Base-by-base conservation (phyloP, 2,329 filamentous ascomycete species). In the Aspergillus phoenicis region DNA sequence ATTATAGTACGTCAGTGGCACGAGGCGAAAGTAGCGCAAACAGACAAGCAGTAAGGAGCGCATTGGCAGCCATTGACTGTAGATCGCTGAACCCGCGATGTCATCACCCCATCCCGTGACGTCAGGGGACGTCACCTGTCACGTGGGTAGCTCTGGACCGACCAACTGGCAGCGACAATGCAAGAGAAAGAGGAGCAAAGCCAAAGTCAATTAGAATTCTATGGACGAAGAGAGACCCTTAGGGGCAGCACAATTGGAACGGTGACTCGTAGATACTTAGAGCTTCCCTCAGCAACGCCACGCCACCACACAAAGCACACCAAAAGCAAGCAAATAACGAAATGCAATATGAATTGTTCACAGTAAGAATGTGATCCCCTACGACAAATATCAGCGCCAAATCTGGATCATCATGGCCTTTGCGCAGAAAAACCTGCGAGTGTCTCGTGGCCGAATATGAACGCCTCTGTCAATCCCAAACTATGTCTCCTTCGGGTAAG, bases 31-130 rank as follows among this genome's bases (percentile, higher is more conserved):
- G 45, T 13, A 48, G 43, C 8, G 26, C 47, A 30, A 6, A 10
- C 8, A 10, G 47, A 10, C 28, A 24, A 36, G 26, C 36, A n/a
- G 11, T 4, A 11, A 13, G 13, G 52, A 11, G 11, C 4, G 3
- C 11, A 20, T n/a, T 5, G 38, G 52, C 43, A 22, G 51, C 51
- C 51, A 53, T 38, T 5, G 20, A 39, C 11, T 13, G 52, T 22
- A 15, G 52, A 55, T 59, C 33, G 45, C 8, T 33, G 28, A 30
- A 17, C 11, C 30, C 41, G 49, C 22, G 26, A 54, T 48, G 47
- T 57, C 38, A 56, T 48, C 58, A 61, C 57, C 36, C 58, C 49
- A 15, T 30, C 38, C 24, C 47, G 26, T 58, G 53, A 56, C 53
- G 36, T 47, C 41, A 41, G 43, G 6, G 33, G 20, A 26, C 58